A percentile compares a stretch with the other conserved stretches of the same genome.
Conservation (phyloP, 306 rosid genomes). For the Castanea mollissima region DNA sequence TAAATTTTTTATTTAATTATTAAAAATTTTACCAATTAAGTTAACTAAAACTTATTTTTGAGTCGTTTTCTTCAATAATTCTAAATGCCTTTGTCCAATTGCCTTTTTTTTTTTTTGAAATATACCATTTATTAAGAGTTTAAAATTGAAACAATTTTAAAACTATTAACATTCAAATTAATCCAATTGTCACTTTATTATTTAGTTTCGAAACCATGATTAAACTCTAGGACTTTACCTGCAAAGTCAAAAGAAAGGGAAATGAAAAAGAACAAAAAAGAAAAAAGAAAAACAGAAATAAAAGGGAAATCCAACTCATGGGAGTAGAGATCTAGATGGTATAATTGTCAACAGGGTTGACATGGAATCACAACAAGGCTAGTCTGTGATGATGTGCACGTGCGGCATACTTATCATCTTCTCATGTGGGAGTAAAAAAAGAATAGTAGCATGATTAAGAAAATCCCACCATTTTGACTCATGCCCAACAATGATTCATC, state of each 20-base stretch:
- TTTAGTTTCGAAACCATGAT: too few species aligned
- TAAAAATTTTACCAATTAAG: fast-evolving
- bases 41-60: fast-evolving
- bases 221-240: too few species aligned
- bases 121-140: too few species aligned
- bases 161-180: too few species aligned
- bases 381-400: slow-evolving; percentile 73
- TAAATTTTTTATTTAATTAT: fast-evolving
- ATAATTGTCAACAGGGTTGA: slow-evolving; percentile 75
- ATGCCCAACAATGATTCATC: slow-evolving; percentile 50
- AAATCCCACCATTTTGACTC: slow-evolving; percentile 62
- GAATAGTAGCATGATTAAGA: slow-evolving; percentile 35
- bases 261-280: neutral
- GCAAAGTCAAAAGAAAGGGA: slow-evolving; percentile 5
- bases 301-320: slow-evolving; percentile 31
- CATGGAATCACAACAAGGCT: slow-evolving; percentile 48
- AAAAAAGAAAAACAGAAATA: neutral
- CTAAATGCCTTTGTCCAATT: too few species aligned
- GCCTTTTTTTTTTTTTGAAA: too few species aligned
- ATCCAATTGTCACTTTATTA: too few species aligned
- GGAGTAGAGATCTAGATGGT: slow-evolving; percentile 12
- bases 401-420: slow-evolving; percentile 66
- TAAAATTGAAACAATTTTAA: too few species aligned
- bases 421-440: slow-evolving; percentile 30
- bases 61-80: too few species aligned